Evolutionary conservation across 768 basidiomycete genomes (phyloP), one percentile per base, ranked within the genome.

Genomic region (Cystobasidium tubakii): DNA sequence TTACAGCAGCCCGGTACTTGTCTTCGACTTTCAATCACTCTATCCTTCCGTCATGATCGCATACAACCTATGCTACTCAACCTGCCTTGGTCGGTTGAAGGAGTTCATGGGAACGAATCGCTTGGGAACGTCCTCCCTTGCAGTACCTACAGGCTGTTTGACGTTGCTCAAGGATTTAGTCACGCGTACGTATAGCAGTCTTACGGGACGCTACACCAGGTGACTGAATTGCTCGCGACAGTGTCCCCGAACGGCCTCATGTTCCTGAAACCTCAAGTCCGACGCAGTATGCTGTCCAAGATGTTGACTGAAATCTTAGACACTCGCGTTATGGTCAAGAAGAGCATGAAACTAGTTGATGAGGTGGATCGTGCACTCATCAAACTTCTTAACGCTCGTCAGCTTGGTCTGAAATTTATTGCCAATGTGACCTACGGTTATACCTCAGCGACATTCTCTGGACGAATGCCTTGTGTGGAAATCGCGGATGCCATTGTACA

Each of bases 41-140:
- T 99, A 99, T 80, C 96, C 96, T 0, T 96, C 93, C 0, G 84
- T 97, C 74, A 98, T 98, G 95, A 95, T 98, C 77, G 95, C 93
- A 6, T 94, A 99, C 82, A 98, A 98, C 81, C 92, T 92, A 81
- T 83, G 82, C 79, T 94, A 92, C 80, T 97, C 94, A 31, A 99
- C 96, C 1, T 98, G 94, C 80, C 84, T 99, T 34, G 96, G 96
- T 12, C 87, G 94, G 15, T 84, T 91, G 44, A 84, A 84, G n/a
- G 84, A 88, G n/a, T 95, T 94, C 82, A 88, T 92, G 80, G 93
- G 89, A 10, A 85, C 85, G 31, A 88, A 89, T 80, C 95, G 95
- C 81, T 86, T 98, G 66, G 96, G 96, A 1, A 90, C 94, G 55
- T 70, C 50, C 6, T 86, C 92, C 75, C 84, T 91, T 21, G 83